Percentiles rank a stretch among this genome's conserved stretches.
Evolutionary conservation across 73 alveolate species (phyloP).

Genomic region (Paramecium pentaurelia): DNA sequence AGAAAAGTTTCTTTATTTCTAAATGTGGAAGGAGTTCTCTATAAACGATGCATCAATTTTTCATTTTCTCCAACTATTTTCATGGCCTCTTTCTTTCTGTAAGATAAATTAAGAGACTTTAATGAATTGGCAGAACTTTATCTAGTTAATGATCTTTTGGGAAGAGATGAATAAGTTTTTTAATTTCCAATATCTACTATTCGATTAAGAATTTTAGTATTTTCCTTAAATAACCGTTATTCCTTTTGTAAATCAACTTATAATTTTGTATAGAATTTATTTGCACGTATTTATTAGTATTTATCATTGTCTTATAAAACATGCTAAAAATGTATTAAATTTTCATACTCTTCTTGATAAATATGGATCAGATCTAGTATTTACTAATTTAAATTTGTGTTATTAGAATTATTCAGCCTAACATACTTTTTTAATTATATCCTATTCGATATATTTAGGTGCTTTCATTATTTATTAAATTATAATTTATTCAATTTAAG

Average conservation of each 20-base stretch:
- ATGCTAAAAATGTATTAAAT: background rate
- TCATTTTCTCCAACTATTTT: constrained; percentile 31
- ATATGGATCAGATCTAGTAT: constrained; percentile 8
- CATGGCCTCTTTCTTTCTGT: constrained; percentile 18
- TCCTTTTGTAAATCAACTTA: constrained; percentile 18
- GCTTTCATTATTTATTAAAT: constrained; percentile 13
- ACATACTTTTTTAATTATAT: background rate
- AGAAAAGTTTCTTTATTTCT: constrained; percentile 14
- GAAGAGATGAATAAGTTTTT: background rate
- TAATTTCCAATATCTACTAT: constrained; percentile 33
- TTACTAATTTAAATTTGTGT: background rate
- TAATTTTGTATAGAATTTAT: constrained; percentile 27
- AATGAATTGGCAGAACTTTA: constrained; percentile 35
- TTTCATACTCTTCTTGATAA: background rate
- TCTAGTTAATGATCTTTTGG: background rate
- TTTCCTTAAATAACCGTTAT: background rate
- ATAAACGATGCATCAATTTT: constrained; percentile 29
- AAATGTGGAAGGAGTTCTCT: constrained; percentile 47
- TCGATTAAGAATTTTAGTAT: constrained; percentile 6
- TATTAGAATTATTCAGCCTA: background rate
- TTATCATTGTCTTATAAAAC: constrained; percentile 24
- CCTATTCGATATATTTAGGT: constrained; percentile 27
- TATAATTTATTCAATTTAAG: background rate
- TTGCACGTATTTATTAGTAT: constrained; percentile 30
- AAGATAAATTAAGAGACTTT: constrained; percentile 12